phyloP scores from a whole-genome alignment of 1,139 yeast genomes.

The Candida tropicalis region DNA sequence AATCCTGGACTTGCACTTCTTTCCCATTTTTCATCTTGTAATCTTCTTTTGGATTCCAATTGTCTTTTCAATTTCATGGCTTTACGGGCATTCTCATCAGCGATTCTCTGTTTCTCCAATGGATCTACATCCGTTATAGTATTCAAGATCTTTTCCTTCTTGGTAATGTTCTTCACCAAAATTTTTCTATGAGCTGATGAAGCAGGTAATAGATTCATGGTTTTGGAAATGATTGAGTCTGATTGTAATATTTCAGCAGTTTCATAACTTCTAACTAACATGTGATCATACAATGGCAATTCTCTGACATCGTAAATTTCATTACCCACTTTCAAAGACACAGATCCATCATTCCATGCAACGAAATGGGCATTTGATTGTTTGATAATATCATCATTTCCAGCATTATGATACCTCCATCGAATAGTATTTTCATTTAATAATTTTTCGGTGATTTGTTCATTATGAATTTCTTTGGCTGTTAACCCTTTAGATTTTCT shows the following conservation, averaged over 20 bases:
- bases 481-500: slow-evolving; percentile 34
- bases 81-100: slow-evolving; percentile 79
- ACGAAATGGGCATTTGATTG: slow-evolving; percentile 90
- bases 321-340: slow-evolving; percentile 81
- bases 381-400: slow-evolving; percentile 65
- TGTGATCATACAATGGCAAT: slow-evolving; percentile 70
- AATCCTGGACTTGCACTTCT: slow-evolving; percentile 28
- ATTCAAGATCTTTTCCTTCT: slow-evolving; percentile 55
- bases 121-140: slow-evolving; percentile 88
- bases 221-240: slow-evolving; percentile 48
- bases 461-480: slow-evolving; percentile 41
- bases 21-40: slow-evolving; percentile 47
- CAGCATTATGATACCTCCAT: slow-evolving; percentile 84
- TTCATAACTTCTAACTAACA: slow-evolving; percentile 72
- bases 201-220: slow-evolving; percentile 81
- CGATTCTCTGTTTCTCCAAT: slow-evolving; percentile 74
- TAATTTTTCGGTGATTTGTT: slow-evolving; percentile 52
- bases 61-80: slow-evolving; percentile 70
- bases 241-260: slow-evolving; percentile 71
- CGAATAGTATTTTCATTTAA: slow-evolving; percentile 82
- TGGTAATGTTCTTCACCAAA: slow-evolving; percentile 72
- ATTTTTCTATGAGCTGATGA: slow-evolving; percentile 81
- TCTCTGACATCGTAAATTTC: slow-evolving; percentile 82
- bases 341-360: slow-evolving; percentile 92
- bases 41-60: slow-evolving; percentile 55